Percentiles rank a stretch among this genome's conserved stretches.
Evolutionary conservation across 1,284 basidiomycete genomes (phyloP).

Genomic region (Mycosarcoma mackinlayi): DNA sequence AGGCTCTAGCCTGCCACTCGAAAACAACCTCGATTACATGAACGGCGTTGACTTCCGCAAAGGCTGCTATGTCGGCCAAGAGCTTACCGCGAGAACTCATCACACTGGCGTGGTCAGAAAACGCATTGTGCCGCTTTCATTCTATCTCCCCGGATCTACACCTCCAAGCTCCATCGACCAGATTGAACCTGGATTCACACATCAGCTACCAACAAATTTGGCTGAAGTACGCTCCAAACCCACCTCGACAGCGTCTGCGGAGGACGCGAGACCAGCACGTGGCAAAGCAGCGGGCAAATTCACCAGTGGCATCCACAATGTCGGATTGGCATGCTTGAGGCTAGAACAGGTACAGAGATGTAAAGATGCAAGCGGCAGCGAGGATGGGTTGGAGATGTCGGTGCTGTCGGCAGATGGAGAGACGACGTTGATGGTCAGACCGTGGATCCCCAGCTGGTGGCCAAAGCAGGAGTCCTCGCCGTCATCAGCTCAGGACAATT

Average conservation of each 20-base stretch:
- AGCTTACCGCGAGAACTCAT: conserved; percentile 94
- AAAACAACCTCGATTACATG: conserved; percentile 92
- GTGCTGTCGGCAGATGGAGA: conserved; percentile 22
- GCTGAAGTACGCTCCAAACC: conserved; percentile 47
- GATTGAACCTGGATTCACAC: conserved; percentile 4
- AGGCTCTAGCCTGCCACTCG: conserved; percentile 85
- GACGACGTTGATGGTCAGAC: conserved; percentile 38
- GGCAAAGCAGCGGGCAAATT: conserved; percentile 62
- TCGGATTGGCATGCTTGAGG: conserved; percentile 57
- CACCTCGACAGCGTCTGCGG: not conserved
- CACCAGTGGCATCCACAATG: conserved; percentile 53
- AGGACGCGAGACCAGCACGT: conserved; percentile 21
- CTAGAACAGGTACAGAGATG: conserved; percentile 58
- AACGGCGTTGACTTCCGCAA: conserved; percentile 96
- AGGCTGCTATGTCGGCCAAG: conserved; percentile 98
- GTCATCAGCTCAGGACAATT: not conserved
- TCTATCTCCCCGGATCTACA: conserved; percentile 26
- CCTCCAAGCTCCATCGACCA: conserved; percentile 12
- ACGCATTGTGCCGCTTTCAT: conserved; percentile 81
- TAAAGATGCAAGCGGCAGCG: conserved; percentile 3
- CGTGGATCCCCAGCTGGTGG: conserved; percentile 58
- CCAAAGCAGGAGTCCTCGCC: conserved; percentile 19
- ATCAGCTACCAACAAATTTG: conserved; percentile 16
- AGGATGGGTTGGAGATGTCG: conserved; percentile 36
- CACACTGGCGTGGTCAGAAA: conserved; percentile 93